These are phyloP conservation scores for Termitomyces sp. DNA, from an alignment of 768 basidiomycete species.

Conservation along the genomic window DNA sequence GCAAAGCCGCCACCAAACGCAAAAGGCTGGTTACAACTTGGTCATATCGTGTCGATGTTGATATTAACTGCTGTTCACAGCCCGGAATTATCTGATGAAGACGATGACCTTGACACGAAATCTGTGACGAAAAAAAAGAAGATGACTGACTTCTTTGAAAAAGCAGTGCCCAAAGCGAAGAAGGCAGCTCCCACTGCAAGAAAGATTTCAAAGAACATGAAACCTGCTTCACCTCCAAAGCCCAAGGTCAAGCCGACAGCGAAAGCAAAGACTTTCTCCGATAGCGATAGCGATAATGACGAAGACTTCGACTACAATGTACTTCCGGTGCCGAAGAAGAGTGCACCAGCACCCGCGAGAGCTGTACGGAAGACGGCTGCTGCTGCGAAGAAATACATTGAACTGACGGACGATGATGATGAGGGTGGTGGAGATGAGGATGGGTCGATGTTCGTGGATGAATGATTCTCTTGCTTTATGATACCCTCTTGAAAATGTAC, in stretches of 20 bases:
- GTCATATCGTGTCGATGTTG: neutral
- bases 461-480: neutral
- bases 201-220: conserved; percentile 56
- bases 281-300: conserved; percentile 43
- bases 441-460: conserved; percentile 42
- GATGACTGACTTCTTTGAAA: conserved; percentile 59
- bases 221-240: conserved; percentile 48
- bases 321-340: conserved; percentile 31
- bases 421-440: conserved; percentile 38
- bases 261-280: conserved; percentile 30
- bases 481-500: neutral
- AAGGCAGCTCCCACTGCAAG: conserved; percentile 33
- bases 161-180: conserved; percentile 28
- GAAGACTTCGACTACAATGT: conserved; percentile 36
- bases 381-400: conserved; percentile 54
- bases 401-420: conserved; percentile 45
- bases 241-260: conserved; percentile 43
- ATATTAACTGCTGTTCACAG: conserved; percentile 16
- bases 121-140: conserved; percentile 52
- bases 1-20: conserved; percentile 41
- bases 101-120: conserved; percentile 35
- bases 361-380: conserved; percentile 36
- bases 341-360: conserved; percentile 43
- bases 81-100: conserved; percentile 26
- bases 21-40: conserved; percentile 46